phyloP scores from a whole-genome alignment of 495 filamentous ascomycete genomes.

The Darksidea phi region DNA sequence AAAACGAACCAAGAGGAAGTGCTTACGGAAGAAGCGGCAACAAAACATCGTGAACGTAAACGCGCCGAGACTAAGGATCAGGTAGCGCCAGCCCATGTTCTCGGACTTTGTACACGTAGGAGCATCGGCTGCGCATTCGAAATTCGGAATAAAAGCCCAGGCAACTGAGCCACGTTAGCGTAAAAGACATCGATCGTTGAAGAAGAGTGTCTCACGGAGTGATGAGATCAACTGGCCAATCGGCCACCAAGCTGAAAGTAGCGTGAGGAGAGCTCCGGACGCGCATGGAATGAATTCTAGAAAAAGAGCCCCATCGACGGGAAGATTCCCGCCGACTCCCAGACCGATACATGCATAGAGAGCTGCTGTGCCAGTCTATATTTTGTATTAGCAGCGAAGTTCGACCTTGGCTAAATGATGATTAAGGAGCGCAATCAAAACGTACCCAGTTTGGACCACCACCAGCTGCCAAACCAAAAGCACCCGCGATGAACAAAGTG shows the following conservation, averaged over 20 bases:
- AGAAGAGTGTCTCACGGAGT: conserved; percentile 9
- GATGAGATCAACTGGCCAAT: conserved; percentile 55
- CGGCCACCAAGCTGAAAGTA: conserved; percentile 62
- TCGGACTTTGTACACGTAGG: conserved; percentile 53
- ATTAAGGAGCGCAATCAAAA: too few species aligned
- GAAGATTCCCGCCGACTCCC: conserved; percentile 59
- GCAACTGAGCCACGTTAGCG: conserved; percentile 43
- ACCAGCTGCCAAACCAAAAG: conserved; percentile 56
- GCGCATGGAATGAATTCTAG: conserved; percentile 59
- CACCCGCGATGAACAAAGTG: conserved; percentile 56
- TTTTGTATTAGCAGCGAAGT: conserved; percentile 38
- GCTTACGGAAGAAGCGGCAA: conserved; percentile 32
- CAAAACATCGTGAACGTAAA: conserved; percentile 56
- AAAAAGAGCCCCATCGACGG: conserved; percentile 57
- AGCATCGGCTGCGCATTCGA: conserved; percentile 42
- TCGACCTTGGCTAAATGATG: too few species aligned
- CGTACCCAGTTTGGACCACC: conserved; percentile 43
- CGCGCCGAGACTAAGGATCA: conserved; percentile 67
- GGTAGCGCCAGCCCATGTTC: conserved; percentile 81
- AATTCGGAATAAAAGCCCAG: conserved; percentile 59
- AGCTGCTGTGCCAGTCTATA: conserved; percentile 49
- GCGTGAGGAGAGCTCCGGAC: conserved; percentile 54
- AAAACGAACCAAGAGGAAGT: too few species aligned
- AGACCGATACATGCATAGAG: conserved; percentile 47
- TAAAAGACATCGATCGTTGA: background rate